Conservation (phyloP, 306 rosid species). For the Lathyrus tuberosus region DNA sequence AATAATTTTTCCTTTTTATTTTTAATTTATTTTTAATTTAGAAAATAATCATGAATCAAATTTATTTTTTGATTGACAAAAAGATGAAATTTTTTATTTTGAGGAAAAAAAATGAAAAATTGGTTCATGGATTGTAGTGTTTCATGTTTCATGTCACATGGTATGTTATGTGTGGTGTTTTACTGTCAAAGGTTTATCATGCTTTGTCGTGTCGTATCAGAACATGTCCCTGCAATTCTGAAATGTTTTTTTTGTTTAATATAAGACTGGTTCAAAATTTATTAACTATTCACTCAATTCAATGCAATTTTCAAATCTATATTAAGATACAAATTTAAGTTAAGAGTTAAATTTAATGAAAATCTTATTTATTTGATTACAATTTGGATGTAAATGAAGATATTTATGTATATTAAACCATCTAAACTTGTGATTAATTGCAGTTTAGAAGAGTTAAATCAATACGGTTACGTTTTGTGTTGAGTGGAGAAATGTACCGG, state of each 20-base stretch:
- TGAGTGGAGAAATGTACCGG: background rate
- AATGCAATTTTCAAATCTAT: too few species aligned
- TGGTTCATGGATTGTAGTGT: background rate
- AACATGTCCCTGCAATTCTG: background rate
- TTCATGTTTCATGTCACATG: conserved; percentile 7
- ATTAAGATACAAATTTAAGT: too few species aligned
- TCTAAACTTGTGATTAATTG: too few species aligned
- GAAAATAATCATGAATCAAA: too few species aligned
- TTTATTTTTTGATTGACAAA: background rate
- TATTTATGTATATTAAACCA: too few species aligned
- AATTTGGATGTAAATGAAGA: too few species aligned
- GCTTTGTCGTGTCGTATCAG: conserved; percentile 15
- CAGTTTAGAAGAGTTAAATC: too few species aligned
- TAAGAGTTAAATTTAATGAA: too few species aligned
- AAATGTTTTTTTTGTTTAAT: background rate
- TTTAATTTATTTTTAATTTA: too few species aligned
- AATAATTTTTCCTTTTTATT: background rate
- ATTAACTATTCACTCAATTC: too few species aligned
- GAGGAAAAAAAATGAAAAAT: background rate
- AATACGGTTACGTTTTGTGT: background rate
- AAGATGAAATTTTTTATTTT: background rate
- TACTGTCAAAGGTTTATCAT: conserved; percentile 5
- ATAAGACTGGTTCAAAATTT: background rate
- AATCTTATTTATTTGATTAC: too few species aligned
- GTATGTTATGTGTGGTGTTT: background rate